A percentile compares a stretch with the other conserved stretches of the same genome.
Evolutionary conservation across 306 rosid species (phyloP).

Genomic region (Citrullus amarus): DNA sequence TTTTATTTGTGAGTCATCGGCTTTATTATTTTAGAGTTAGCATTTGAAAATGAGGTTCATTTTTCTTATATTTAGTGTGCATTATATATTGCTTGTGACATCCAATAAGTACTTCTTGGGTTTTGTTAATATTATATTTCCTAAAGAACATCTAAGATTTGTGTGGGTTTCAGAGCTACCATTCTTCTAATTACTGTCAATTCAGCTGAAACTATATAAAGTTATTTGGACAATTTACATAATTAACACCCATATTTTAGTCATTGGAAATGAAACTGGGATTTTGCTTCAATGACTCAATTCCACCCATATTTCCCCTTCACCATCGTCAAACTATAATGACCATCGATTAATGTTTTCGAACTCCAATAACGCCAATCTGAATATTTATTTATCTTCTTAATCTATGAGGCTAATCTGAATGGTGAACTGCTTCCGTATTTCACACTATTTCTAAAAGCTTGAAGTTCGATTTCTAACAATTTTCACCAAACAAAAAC

Average conservation of each 20-base stretch:
- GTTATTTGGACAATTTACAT: background rate
- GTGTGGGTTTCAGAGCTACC: background rate
- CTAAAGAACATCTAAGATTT: background rate
- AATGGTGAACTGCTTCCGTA: background rate
- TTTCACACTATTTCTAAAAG: background rate
- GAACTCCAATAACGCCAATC: background rate
- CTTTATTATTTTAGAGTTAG: background rate
- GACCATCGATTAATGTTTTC: too few species aligned
- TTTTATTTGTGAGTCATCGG: background rate
- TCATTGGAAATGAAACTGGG: background rate
- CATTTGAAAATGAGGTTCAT: slow-evolving; percentile 1
- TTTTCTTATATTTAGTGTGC: background rate
- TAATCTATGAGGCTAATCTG: background rate
- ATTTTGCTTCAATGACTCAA: background rate
- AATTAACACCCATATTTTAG: background rate
- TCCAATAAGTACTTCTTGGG: background rate
- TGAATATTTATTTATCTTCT: too few species aligned
- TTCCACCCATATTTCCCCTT: background rate
- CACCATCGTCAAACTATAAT: too few species aligned
- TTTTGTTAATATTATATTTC: background rate
- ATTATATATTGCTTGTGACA: slow-evolving; percentile 2
- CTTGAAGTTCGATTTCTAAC: background rate
- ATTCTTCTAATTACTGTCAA: background rate
- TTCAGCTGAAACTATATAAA: background rate
- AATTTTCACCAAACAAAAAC: background rate